Evolutionary conservation across 768 basidiomycete species (phyloP), one percentile per base, ranked within the genome.

Genomic region (Antrodiella citrinella): DNA sequence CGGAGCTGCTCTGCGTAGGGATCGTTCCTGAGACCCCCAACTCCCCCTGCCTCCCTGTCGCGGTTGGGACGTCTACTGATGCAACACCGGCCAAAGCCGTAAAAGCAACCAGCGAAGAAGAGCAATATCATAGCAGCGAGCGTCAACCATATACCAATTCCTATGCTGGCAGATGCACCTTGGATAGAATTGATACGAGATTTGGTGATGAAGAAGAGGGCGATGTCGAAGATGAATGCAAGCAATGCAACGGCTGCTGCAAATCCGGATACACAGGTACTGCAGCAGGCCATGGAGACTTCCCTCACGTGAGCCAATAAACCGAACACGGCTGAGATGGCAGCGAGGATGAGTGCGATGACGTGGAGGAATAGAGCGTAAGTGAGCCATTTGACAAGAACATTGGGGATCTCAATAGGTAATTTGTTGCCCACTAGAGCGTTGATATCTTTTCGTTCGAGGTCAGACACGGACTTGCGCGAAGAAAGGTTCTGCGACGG

Each of bases 301-400:
- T 91, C 86, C 12, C 86, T 82, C 51, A 95, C 74, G 61, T 95
- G 91, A 0, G 92, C 90, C 26, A 96, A 76, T 15, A 94, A 76
- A 38, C 92, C 93, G 55, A 95, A 88, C 26, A 93, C 47, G 23
- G 88, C 74, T 2, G 90, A 78, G 22, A 78, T 71, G 12, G 76
- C 84, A 7, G 91, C 79, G 26, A 86, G 74, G 11, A 66, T 78
- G 50, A 97, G 81, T 13, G 91, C 95, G 51, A 92, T 82, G 52
- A 96, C 81, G 63, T 98, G 94, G 13, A 98, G 76, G 55, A 97
- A 81, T 56, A 99, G 82, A 20, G 82, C 84, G 61, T 95, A 95
- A 9, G 96, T 98, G 62, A 97, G 72, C 91, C 94, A 97, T 71
- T 96, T 95, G 53, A 93, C 86, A 45, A 83, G 76, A 4, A 91